Percentiles rank a stretch among this genome's conserved stretches.
phyloP scores from a whole-genome alignment of 1,139 yeast species.

The Saccharomyces pastorianus region DNA sequence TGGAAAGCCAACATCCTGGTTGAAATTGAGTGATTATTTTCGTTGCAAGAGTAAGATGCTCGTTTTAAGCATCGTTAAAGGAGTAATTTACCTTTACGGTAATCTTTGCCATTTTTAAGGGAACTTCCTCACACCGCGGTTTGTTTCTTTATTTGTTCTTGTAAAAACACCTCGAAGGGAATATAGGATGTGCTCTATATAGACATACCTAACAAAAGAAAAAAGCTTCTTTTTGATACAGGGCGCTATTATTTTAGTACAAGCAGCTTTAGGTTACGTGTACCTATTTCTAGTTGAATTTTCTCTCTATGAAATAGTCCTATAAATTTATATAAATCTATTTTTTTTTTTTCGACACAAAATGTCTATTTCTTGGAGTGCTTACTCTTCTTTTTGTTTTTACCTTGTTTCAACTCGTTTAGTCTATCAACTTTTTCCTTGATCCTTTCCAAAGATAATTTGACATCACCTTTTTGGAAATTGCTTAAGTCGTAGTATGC shows the following conservation, averaged over 20 bases:
- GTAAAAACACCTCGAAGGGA: background rate
- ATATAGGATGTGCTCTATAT: background rate
- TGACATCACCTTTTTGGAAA: constrained; percentile 77
- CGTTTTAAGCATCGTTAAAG: background rate
- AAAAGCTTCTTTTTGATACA: background rate
- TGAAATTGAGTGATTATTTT: background rate
- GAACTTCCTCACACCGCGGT: background rate
- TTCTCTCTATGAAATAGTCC: background rate
- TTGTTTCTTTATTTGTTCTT: background rate
- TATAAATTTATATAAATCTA: background rate
- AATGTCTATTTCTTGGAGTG: constrained; percentile 2
- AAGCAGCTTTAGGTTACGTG: background rate
- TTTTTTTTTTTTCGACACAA: background rate
- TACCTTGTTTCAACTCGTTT: constrained; percentile 34
- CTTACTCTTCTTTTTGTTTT: constrained; percentile 22
- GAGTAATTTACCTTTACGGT: background rate
- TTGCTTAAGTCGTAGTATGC: constrained; percentile 68
- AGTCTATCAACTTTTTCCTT: constrained; percentile 42
- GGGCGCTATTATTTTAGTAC: background rate
- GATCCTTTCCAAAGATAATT: constrained; percentile 66
- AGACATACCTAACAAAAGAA: background rate
- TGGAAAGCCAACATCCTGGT: background rate
- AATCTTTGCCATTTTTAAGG: background rate
- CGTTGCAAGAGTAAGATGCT: background rate
- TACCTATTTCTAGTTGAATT: background rate